phyloP scores from a whole-genome alignment of 495 filamentous ascomycete species.

The Penicillium antarcticum region DNA sequence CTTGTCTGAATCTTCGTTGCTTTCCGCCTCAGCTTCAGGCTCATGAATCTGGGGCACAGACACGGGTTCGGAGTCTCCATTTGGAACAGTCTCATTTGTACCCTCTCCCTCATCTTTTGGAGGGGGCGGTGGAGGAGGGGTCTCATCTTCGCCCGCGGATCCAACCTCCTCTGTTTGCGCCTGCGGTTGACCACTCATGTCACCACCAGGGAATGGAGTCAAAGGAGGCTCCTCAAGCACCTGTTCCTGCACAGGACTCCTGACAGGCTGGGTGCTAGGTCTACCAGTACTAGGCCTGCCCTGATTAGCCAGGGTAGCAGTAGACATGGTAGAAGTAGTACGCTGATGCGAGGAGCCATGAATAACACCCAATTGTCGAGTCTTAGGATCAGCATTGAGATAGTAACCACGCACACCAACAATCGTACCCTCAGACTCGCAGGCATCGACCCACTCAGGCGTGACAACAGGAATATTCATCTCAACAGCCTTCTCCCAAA shows the following conservation, averaged over 20 bases:
- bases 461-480: constrained; percentile 99
- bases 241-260: constrained; percentile 17
- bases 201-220: constrained; percentile 43
- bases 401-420: constrained; percentile 95
- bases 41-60: constrained; percentile 8
- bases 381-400: constrained; percentile 77
- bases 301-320: constrained; percentile 20
- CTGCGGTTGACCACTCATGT: constrained; percentile 31
- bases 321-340: constrained; percentile 34
- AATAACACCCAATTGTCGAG: constrained; percentile 53
- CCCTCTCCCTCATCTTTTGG: constrained; percentile 35
- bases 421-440: constrained; percentile 89
- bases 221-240: constrained; percentile 32
- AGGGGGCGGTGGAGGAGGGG: constrained; percentile 32
- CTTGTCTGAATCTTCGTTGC: constrained; percentile 9
- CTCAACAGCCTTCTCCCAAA: constrained; percentile 94
- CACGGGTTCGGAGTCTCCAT: constrained; percentile 16
- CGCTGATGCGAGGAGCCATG: constrained; percentile 40
- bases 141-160: constrained; percentile 27
- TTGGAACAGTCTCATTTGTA: constrained; percentile 13
- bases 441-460: constrained; percentile 95
- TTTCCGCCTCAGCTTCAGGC: constrained; percentile 5
- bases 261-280: constrained; percentile 19
- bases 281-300: constrained; percentile 19
- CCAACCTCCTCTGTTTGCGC: constrained; percentile 25